Conservation (phyloP, 73 alveolate species). For the Uronychia binucleata region DNA sequence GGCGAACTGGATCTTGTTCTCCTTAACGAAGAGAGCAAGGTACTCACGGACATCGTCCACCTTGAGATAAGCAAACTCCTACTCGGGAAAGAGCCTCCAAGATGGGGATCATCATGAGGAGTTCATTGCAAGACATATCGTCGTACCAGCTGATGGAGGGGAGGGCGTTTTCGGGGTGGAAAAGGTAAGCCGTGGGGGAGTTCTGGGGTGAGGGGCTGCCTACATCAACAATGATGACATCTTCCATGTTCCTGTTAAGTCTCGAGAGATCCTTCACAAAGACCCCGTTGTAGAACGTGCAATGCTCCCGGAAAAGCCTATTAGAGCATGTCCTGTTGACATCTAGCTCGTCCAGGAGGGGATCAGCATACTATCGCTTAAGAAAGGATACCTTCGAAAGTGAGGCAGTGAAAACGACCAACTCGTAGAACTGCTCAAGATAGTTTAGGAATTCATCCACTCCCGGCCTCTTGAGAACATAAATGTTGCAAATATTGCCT, state of each 20-base stretch:
- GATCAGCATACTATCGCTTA: constrained; percentile 81
- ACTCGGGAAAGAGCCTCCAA: neutral
- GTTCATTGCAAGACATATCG: constrained; percentile 17
- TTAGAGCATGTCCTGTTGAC: constrained; percentile 36
- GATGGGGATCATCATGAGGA: neutral
- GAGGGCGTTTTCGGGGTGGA: constrained; percentile 72
- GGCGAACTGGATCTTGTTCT: neutral
- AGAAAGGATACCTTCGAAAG: constrained; percentile 45
- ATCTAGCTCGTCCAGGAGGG: constrained; percentile 81
- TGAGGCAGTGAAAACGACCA: constrained; percentile 72
- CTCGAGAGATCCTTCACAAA: constrained; percentile 80
- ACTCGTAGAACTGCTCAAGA: constrained; percentile 50
- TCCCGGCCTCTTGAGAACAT: constrained; percentile 63
- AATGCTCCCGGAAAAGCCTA: constrained; percentile 82
- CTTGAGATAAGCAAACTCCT: no score
- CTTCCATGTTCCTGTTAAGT: constrained; percentile 75
- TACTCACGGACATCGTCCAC: constrained; percentile 61
- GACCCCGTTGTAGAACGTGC: constrained; percentile 72
- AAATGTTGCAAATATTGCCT: constrained; percentile 48
- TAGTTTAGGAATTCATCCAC: constrained; percentile 42
- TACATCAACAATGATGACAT: constrained; percentile 65
- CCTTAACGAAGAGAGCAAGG: neutral
- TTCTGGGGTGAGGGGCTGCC: neutral
- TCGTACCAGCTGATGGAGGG: constrained; percentile 63
- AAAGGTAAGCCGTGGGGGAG: constrained; percentile 60